These are phyloP conservation scores for Neurospora intermedia DNA, from an alignment of 495 filamentous ascomycete genomes.

Conservation along the genomic window DNA sequence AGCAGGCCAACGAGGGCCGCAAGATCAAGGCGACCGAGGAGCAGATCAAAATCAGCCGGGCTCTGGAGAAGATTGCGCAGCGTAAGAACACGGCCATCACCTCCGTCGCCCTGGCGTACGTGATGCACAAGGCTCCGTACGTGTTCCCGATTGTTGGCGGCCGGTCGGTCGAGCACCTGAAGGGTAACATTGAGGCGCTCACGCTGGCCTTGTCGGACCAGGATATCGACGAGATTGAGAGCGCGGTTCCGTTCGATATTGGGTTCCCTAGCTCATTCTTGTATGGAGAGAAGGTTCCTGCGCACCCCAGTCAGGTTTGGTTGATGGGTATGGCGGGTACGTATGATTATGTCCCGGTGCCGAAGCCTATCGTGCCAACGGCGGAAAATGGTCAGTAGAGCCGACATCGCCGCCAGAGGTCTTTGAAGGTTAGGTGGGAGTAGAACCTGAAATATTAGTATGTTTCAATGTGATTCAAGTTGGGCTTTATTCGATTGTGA, in stretches of 20 bases:
- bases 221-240: slow-evolving; percentile 57
- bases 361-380: slow-evolving; percentile 20
- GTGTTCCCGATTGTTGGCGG: slow-evolving; percentile 68
- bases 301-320: slow-evolving; percentile 31
- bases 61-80: slow-evolving; percentile 49
- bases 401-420: neutral
- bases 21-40: slow-evolving; percentile 9
- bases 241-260: slow-evolving; percentile 47
- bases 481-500: neutral
- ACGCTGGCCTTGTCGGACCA: slow-evolving; percentile 42
- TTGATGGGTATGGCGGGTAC: slow-evolving; percentile 33
- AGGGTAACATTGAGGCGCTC: slow-evolving; percentile 58
- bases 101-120: slow-evolving; percentile 61
- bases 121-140: slow-evolving; percentile 61
- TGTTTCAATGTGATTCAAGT: neutral
- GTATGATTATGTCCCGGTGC: slow-evolving; percentile 33
- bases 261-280: slow-evolving; percentile 52
- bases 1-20: slow-evolving; percentile 17
- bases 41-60: slow-evolving; percentile 42
- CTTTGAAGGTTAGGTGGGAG: neutral
- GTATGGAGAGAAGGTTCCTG: slow-evolving; percentile 26
- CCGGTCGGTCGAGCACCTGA: slow-evolving; percentile 47
- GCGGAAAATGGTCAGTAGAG: slow-evolving; percentile 23
- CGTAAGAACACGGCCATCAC: slow-evolving; percentile 41
- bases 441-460: neutral